Conservation (phyloP, 2,329 filamentous ascomycete genomes). For the Trichophyton schoenleinii region DNA sequence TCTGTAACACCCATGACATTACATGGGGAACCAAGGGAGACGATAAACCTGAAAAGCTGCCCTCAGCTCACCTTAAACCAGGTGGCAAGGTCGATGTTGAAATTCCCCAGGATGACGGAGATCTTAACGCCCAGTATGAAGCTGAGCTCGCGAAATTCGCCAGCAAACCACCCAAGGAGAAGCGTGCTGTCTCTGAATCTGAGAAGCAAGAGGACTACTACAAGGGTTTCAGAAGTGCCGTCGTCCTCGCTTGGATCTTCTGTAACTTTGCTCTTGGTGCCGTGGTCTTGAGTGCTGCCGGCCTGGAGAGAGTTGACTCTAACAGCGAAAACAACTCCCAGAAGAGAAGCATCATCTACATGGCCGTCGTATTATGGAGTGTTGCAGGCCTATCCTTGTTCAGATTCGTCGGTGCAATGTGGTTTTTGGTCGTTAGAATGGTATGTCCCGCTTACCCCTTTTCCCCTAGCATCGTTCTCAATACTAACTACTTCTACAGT, state of each 20-base stretch:
- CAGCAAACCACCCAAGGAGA: slow-evolving; percentile 60
- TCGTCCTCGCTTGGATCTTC: slow-evolving; percentile 93
- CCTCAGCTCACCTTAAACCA: slow-evolving; percentile 77
- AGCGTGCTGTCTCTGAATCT: slow-evolving; percentile 35
- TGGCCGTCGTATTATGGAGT: slow-evolving; percentile 77
- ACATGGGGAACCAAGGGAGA: slow-evolving; percentile 98
- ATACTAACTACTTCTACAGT: slow-evolving; percentile 23
- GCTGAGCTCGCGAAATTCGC: slow-evolving; percentile 63
- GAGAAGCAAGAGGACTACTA: slow-evolving; percentile 98
- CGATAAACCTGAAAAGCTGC: slow-evolving; percentile 84
- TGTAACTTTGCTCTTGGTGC: slow-evolving; percentile 83
- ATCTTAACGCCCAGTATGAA: slow-evolving; percentile 91
- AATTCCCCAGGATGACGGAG: slow-evolving; percentile 77
- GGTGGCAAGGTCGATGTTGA: slow-evolving; percentile 89
- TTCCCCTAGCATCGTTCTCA: background rate
- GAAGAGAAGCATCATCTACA: slow-evolving; percentile 62
- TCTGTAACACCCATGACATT: slow-evolving; percentile 96
- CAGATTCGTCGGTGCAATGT: slow-evolving; percentile 75
- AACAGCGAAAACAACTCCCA: slow-evolving; percentile 36
- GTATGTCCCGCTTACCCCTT: slow-evolving; percentile 44
- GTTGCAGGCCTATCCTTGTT: slow-evolving; percentile 74
- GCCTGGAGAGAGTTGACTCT: slow-evolving; percentile 55
- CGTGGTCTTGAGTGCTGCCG: slow-evolving; percentile 73
- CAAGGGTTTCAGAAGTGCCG: slow-evolving; percentile 82
- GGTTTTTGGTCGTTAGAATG: slow-evolving; percentile 83